A percentile compares a stretch with the other conserved stretches of the same genome.
Evolutionary conservation across 1,139 yeast species (phyloP).

Genomic region (Blastobotrys indianensis): DNA sequence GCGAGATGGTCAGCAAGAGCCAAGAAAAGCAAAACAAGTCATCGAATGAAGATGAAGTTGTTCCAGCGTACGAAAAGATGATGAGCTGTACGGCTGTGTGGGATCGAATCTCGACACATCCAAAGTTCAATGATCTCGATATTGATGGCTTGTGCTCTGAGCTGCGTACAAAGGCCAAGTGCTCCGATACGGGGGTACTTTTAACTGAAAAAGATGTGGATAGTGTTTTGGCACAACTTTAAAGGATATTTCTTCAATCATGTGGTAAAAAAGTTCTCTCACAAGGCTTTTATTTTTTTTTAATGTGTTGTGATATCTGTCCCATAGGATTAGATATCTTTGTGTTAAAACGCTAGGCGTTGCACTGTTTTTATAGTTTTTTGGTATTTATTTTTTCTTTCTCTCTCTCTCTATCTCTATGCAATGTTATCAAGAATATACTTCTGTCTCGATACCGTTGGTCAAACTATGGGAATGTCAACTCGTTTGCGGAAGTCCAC

Average conservation of each 20-base stretch:
- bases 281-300: conserved; percentile 10
- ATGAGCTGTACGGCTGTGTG: conserved; percentile 86
- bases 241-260: neutral
- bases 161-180: conserved; percentile 87
- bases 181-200: conserved; percentile 88
- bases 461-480: neutral
- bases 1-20: conserved; percentile 1
- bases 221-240: conserved; percentile 42
- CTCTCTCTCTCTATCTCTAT: neutral
- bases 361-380: too few relatives aligned
- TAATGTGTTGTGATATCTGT: conserved; percentile 27
- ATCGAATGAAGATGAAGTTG: conserved; percentile 30
- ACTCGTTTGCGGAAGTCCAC: neutral
- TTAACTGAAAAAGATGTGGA: conserved; percentile 76
- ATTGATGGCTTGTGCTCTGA: conserved; percentile 90
- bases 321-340: neutral
- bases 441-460: too few relatives aligned
- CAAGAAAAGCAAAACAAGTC: conserved; percentile 15
- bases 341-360: too few relatives aligned
- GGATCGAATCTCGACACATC: conserved; percentile 94
- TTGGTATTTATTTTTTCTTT: too few relatives aligned
- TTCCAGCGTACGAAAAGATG: conserved; percentile 32
- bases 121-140: conserved; percentile 86
- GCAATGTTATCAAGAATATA: neutral
- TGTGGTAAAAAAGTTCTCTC: conserved; percentile 9